Base-by-base conservation (phyloP, 176 grass and related monocot genomes). In the Saccharum spontaneum region DNA sequence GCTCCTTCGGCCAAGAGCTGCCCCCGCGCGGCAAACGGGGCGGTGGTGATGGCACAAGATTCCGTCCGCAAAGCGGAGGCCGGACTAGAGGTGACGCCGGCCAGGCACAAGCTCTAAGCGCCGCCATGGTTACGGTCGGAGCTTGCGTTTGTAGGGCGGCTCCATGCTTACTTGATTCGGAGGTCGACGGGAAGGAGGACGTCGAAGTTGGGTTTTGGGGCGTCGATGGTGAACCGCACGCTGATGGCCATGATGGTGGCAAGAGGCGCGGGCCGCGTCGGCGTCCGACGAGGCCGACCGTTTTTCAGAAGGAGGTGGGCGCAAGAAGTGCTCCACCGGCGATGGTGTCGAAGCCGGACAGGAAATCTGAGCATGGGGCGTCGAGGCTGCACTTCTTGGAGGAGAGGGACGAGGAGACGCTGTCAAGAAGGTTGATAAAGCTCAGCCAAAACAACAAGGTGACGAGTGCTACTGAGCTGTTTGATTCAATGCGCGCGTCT, bases 381-480 rank as follows among this genome's bases (percentile, higher is more conserved):
- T 67, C 79, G 22, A 92, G 89, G 50, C 74, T 98, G 59, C 87
- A 98, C 82, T 98, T 90, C 73, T 85, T 98, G 81, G 95, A 98
- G 49, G 95, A 98, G 87, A 91, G 85, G 88, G 86, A 95, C 75
- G 93, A 98, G 84, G 79, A 88, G 38, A 22, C 44, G 60, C 79
- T 95, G 49, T 98, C 96, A 18, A 87, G 31, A 73, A 93, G 96
- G 79, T 22, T 98, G 65, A 79, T 94, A 76, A 84, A 67, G 84
- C 87, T 98, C 20, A 81, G 96, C 83, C 87, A 92, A 70, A 92
- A 80, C 28, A 98, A 98, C 83, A 98, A 92, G 80, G 82, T 83
- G 59, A 93, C 87, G 69, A 98, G 96, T 80, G 96, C 96, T 36
- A 39, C 77, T 5, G 93, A 94, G 79, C 83, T 98, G 85, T 98